A percentile compares a stretch with the other conserved stretches of the same genome.
phyloP scores from a whole-genome alignment of 495 filamentous ascomycete genomes.

The Glonium stellatum region DNA sequence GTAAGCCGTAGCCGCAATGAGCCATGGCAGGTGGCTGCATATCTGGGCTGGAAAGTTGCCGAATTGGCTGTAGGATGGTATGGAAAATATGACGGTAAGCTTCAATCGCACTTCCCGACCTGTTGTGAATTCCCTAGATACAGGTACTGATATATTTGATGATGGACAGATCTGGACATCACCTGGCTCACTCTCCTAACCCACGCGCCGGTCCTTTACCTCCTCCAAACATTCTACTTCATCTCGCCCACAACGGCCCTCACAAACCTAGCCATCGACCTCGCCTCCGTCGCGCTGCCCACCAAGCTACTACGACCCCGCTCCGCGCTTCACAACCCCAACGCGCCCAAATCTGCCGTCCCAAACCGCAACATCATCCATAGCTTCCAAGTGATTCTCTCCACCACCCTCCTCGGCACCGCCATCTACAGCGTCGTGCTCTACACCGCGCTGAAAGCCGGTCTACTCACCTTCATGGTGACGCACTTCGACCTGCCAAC shows the following conservation, averaged over 20 bases:
- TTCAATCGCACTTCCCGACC: neutral
- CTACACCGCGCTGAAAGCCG: constrained; percentile 55
- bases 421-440: constrained; percentile 61
- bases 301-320: constrained; percentile 62
- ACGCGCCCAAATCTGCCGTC: constrained; percentile 37
- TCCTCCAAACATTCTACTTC: constrained; percentile 67
- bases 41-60: constrained; percentile 60
- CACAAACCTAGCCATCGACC: constrained; percentile 54
- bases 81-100: constrained; percentile 59
- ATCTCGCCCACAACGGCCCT: constrained; percentile 52
- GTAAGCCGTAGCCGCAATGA: constrained; percentile 56
- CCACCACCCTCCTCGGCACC: constrained; percentile 58
- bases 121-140: neutral
- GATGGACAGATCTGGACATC: constrained; percentile 55
- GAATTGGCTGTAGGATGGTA: constrained; percentile 67
- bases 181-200: constrained; percentile 60
- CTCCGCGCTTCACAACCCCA: constrained; percentile 54
- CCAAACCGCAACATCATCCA: constrained; percentile 64
- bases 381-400: constrained; percentile 54
- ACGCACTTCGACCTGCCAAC: constrained; percentile 63
- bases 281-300: constrained; percentile 59
- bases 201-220: constrained; percentile 61
- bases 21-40: constrained; percentile 52
- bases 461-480: constrained; percentile 60
- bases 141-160: neutral